Base-by-base conservation (phyloP, 805 yeast genomes). In the Cyberlindnera lachancei region DNA sequence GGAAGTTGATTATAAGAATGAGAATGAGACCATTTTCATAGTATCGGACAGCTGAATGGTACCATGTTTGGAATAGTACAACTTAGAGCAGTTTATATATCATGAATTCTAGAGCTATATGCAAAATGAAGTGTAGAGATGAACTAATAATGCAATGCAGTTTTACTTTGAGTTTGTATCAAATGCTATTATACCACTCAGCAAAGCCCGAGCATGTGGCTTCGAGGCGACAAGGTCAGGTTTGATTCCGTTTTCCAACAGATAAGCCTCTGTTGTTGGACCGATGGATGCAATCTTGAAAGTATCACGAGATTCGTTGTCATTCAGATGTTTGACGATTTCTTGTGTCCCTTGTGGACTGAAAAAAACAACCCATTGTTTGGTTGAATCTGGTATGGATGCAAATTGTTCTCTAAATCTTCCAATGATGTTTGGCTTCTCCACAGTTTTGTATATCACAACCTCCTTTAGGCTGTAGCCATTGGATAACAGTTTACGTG, bases 281-380 rank as follows among this genome's bases (percentile, higher is more conserved):
- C 97, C 97, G 36, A 90, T 90, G 4, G 88, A 76, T 0, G 94
- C 96, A 12, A 86, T 59, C 29, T 64, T 67, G 25, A 25, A 48
- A 7, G 37, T 29, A 3, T 30, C 15, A 16, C 25, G 18, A 10
- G 35, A 19, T 16, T 36, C 29, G 15, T 28, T 28, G 21, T 20
- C 29, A 30, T 50, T 52, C n/a, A 73, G 35, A 38, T 66, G 64
- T 8, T 67, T 56, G 4, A 83, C 70, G 10, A 87, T 77, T 1
- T 56, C 63, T 18, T 68, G 70, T 0, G 94, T 79, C 0, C 95
- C 95, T 45, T 92, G 94, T 0, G 96, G 94, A 41, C 96, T 84
- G 56, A 88, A 90, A 38, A 90, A 80, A 0, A 88, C 80, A 5
- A 87, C 59, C 95, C 96, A 86, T 61, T 62, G 12, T 44, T 36